phyloP scores from a whole-genome alignment of 805 yeast genomes.

The Yarrowia keelungensis region DNA sequence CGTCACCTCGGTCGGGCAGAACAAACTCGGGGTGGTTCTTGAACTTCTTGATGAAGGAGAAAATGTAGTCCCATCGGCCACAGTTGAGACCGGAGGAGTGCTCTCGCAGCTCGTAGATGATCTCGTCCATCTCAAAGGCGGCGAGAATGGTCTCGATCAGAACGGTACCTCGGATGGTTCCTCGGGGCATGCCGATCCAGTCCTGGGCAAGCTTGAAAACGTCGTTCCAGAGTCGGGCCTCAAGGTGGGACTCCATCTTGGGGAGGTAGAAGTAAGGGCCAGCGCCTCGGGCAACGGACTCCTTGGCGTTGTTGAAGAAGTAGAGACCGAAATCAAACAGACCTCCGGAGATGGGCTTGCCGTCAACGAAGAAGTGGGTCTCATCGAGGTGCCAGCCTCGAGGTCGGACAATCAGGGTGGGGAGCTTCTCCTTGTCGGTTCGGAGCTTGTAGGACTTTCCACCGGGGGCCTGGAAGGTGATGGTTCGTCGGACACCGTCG shows the following conservation, averaged over 20 bases:
- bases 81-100: slow-evolving; percentile 78
- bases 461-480: slow-evolving; percentile 52
- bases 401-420: slow-evolving; percentile 61
- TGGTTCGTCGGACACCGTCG: slow-evolving; percentile 69
- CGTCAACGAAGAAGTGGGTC: slow-evolving; percentile 69
- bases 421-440: slow-evolving; percentile 55
- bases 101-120: slow-evolving; percentile 72
- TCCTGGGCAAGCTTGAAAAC: slow-evolving; percentile 71
- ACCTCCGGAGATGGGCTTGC: slow-evolving; percentile 70
- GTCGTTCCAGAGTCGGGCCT: slow-evolving; percentile 79
- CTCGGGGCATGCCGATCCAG: slow-evolving; percentile 66
- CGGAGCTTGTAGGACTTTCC: slow-evolving; percentile 60
- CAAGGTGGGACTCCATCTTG: slow-evolving; percentile 78
- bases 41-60: slow-evolving; percentile 70
- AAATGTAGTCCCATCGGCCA: slow-evolving; percentile 81
- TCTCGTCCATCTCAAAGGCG: slow-evolving; percentile 80
- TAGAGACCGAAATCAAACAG: slow-evolving; percentile 74
- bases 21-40: slow-evolving; percentile 66
- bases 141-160: slow-evolving; percentile 76
- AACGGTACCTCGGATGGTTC: slow-evolving; percentile 74
- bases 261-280: slow-evolving; percentile 80
- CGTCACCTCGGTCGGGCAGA: slow-evolving; percentile 73
- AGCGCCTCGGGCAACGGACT: slow-evolving; percentile 61
- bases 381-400: slow-evolving; percentile 80
- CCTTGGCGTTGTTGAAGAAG: slow-evolving; percentile 72